phyloP scores from a whole-genome alignment of 2,329 filamentous ascomycete genomes.

The Grosmannia clavigera region DNA sequence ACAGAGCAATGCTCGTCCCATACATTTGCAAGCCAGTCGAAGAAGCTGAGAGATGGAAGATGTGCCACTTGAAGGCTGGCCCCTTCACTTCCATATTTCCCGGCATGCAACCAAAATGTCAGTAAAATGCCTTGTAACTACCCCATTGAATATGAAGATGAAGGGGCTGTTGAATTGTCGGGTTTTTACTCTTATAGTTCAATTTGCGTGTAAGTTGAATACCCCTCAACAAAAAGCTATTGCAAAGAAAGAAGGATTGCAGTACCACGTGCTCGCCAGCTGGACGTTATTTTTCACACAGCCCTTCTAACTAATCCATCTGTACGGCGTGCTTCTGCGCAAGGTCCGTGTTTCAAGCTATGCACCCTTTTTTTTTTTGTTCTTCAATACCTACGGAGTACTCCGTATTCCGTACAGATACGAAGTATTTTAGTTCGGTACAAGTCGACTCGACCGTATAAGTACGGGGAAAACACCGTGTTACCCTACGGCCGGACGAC shows the following conservation, averaged over 20 bases:
- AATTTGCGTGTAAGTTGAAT: neutral
- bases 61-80: no score
- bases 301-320: neutral
- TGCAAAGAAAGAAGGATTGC: neutral
- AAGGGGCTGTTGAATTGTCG: no score
- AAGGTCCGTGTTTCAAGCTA: neutral
- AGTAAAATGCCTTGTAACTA: no score
- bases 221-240: neutral
- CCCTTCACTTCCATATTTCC: no score
- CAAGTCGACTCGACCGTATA: neutral
- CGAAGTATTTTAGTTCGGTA: no score
- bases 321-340: neutral
- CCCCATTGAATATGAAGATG: no score
- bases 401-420: no score
- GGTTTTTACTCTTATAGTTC: neutral
- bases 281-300: neutral
- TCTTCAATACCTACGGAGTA: no score
- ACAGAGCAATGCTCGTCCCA: no score
- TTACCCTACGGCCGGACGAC: neutral
- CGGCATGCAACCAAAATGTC: no score
- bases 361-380: neutral
- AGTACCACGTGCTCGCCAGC: neutral
- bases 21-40: no score
- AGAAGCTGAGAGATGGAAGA: no score
- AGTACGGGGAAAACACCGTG: neutral